A percentile compares a stretch with the other conserved stretches of the same genome.
Evolutionary conservation across 2,329 filamentous ascomycete species (phyloP).

Genomic region (Sporothrix humicola): DNA sequence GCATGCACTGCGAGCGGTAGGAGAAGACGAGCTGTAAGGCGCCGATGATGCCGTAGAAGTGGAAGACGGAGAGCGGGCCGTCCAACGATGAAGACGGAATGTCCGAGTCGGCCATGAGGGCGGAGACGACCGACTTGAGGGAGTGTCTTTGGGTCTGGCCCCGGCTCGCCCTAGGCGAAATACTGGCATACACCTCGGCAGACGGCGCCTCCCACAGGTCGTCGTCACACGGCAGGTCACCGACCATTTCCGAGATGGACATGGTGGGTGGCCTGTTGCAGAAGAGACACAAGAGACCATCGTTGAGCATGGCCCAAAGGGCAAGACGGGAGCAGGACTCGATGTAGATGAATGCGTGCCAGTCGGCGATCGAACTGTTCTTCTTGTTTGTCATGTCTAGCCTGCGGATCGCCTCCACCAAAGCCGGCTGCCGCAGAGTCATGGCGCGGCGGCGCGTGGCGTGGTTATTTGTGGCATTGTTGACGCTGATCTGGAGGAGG

Average conservation of each 20-base stretch:
- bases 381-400: neutral
- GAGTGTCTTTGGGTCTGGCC: neutral
- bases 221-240: neutral
- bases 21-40: constrained; percentile 17
- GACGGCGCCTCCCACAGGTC: neutral
- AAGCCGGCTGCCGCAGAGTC: neutral
- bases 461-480: neutral
- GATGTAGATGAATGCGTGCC: neutral
- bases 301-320: neutral
- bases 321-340: constrained; percentile 12
- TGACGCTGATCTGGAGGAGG: constrained; percentile 16
- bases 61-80: neutral
- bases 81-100: too few relatives aligned
- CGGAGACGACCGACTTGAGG: neutral
- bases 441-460: neutral
- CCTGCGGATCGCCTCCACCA: neutral
- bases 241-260: neutral
- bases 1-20: neutral
- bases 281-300: neutral
- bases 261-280: neutral
- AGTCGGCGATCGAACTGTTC: neutral
- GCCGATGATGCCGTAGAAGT: constrained; percentile 13
- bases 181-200: neutral
- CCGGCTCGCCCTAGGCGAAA: neutral
- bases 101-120: neutral